Conservation (phyloP, 106 monocot genomes). For the Vanilla planifolia region DNA sequence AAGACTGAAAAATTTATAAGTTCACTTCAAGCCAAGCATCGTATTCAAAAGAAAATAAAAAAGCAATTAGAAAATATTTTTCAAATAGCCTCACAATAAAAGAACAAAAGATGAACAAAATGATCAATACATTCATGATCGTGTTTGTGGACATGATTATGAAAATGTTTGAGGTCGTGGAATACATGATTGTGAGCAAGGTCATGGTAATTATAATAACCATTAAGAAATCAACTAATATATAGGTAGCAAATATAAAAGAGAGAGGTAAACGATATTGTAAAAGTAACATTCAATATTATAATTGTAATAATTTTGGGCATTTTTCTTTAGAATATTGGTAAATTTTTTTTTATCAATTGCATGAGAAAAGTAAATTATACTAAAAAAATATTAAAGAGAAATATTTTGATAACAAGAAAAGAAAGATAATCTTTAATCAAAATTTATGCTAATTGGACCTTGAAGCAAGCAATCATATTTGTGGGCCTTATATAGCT, state of each 20-base stretch:
- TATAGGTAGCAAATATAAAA: no score
- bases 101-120: background rate
- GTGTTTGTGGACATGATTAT: no score
- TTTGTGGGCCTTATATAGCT: no score
- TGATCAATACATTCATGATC: background rate
- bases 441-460: conserved; percentile 3
- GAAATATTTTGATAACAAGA: no score
- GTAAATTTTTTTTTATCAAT: background rate
- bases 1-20: background rate
- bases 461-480: background rate
- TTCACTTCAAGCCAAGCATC: background rate
- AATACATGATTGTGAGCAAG: no score
- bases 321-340: background rate
- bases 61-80: background rate
- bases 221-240: no score
- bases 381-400: no score
- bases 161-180: no score
- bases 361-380: background rate
- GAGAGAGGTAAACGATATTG: no score
- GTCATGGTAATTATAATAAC: no score
- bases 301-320: no score
- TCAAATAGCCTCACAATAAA: conserved; percentile 2
- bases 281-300: no score
- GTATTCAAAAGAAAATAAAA: background rate
- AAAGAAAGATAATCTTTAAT: background rate